These are phyloP conservation scores for Phytophthora foliorum DNA, from an alignment of 352 stramenopile genomes.

Conservation along the genomic window DNA sequence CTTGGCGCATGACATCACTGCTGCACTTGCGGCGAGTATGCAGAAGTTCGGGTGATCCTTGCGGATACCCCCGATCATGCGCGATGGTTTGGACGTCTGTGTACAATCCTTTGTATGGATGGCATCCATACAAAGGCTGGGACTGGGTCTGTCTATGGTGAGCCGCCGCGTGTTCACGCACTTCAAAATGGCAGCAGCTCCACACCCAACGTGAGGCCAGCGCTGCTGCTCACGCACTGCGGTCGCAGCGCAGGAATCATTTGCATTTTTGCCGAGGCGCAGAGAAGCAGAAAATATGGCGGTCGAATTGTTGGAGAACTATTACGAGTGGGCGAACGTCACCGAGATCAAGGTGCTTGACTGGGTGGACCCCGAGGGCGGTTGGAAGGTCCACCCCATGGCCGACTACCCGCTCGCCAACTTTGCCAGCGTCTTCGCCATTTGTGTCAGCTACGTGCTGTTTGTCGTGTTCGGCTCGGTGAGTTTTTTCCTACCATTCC, in stretches of 20 bases:
- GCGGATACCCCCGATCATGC: constrained; percentile 23
- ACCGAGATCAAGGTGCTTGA: constrained; percentile 59
- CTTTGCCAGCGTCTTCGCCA: constrained; percentile 66
- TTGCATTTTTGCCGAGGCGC: constrained; percentile 25
- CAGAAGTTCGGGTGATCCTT: constrained; percentile 1
- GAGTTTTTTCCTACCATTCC: constrained; percentile 12
- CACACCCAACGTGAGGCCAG: constrained; percentile 19
- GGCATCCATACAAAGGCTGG: too few relatives aligned
- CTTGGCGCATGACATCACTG: constrained; percentile 32
- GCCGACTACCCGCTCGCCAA: constrained; percentile 67
- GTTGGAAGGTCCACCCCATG: constrained; percentile 76
- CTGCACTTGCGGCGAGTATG: constrained; percentile 19
- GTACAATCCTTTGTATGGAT: too few relatives aligned
- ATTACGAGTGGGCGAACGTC: constrained; percentile 65
- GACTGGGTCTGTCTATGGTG: constrained; percentile 9
- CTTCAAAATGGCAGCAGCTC: not conserved
- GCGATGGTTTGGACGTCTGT: constrained; percentile 20
- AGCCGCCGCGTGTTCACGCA: not conserved
- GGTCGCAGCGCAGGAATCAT: constrained; percentile 15
- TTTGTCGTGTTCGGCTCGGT: constrained; percentile 79
- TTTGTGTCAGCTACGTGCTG: constrained; percentile 71
- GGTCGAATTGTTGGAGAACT: constrained; percentile 48
- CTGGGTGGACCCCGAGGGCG: constrained; percentile 63
- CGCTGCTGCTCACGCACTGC: not conserved
- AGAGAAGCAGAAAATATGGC: constrained; percentile 32